phyloP scores from a whole-genome alignment of 1,284 basidiomycete genomes.

The Trametes sp. region DNA sequence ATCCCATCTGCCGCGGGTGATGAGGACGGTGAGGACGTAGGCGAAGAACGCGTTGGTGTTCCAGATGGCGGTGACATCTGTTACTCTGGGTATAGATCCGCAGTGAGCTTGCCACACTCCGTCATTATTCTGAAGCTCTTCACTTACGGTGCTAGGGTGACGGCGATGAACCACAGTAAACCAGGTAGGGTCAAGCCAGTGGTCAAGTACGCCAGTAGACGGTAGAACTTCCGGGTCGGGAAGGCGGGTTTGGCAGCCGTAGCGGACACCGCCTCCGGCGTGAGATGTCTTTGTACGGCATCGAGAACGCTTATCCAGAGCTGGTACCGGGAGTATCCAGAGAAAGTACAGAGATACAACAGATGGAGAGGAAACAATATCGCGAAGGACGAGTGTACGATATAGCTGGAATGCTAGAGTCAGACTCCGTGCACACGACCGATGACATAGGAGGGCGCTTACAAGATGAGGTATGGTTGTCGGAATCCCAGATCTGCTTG shows the following conservation, averaged over 20 bases:
- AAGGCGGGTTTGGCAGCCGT: conserved; percentile 42
- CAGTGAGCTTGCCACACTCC: conserved; percentile 13
- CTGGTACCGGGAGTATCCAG: conserved; percentile 52
- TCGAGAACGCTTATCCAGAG: conserved; percentile 58
- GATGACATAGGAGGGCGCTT: conserved; percentile 32
- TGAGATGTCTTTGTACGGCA: conserved; percentile 62
- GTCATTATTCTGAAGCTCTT: neutral
- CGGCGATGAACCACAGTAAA: conserved; percentile 76
- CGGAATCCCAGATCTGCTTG: conserved; percentile 74
- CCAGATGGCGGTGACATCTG: conserved; percentile 85
- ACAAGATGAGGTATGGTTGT: conserved; percentile 85
- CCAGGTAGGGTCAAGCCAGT: conserved; percentile 66
- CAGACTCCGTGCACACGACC: neutral
- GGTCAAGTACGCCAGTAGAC: conserved; percentile 59
- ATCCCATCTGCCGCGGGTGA: conserved; percentile 69
- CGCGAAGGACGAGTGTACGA: conserved; percentile 76
- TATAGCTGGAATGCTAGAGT: conserved; percentile 55
- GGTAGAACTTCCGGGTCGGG: conserved; percentile 53
- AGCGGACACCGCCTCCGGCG: conserved; percentile 41
- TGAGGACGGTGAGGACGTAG: conserved; percentile 73
- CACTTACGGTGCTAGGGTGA: conserved; percentile 76
- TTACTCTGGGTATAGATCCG: conserved; percentile 57
- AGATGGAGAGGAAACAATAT: conserved; percentile 78
- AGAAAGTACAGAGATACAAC: conserved; percentile 60
- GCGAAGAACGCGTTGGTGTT: conserved; percentile 88